A percentile compares a stretch with the other conserved stretches of the same genome.
These are phyloP conservation scores for Apiotrichum sp. DNA, from an alignment of 1,284 basidiomycete genomes.

Conservation along the genomic window DNA sequence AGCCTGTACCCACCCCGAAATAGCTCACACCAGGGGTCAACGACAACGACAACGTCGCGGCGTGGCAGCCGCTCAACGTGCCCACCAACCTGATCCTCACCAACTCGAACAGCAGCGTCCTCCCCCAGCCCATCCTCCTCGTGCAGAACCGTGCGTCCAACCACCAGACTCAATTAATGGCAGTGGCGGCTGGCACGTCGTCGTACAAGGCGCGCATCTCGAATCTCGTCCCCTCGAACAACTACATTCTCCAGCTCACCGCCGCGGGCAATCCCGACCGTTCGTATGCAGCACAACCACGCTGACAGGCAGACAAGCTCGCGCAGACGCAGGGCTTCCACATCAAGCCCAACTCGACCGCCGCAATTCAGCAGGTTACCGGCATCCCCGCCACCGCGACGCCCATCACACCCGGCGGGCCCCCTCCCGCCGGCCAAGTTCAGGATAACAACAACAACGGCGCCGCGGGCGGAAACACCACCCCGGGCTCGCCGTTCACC, in stretches of 20 bases:
- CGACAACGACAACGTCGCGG: slow-evolving; percentile 13
- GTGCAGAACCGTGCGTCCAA: slow-evolving; percentile 4
- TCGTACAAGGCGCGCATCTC: slow-evolving; percentile 4
- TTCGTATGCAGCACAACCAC: not conserved
- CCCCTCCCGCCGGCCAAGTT: not conserved
- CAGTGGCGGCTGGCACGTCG: slow-evolving; percentile 8
- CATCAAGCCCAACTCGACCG: slow-evolving; percentile 14
- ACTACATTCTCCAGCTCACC: slow-evolving; percentile 6
- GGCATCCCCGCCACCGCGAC: not conserved
- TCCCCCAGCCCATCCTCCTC: slow-evolving; percentile 4
- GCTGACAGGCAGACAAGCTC: slow-evolving; percentile 64
- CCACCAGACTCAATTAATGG: not conserved
- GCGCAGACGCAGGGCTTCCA: slow-evolving; percentile 41
- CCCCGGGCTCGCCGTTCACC: too few relatives aligned
- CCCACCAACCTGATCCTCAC: slow-evolving; percentile 10
- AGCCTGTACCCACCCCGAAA: not conserved
- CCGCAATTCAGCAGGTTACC: slow-evolving; percentile 4
- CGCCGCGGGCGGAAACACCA: too few relatives aligned
- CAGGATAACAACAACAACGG: too few relatives aligned
- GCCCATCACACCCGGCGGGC: too few relatives aligned
- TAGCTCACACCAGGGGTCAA: slow-evolving; percentile 11
- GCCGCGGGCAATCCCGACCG: slow-evolving; percentile 8
- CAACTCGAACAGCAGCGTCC: slow-evolving; percentile 4
- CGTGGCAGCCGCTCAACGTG: slow-evolving; percentile 10
- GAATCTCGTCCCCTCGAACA: slow-evolving; percentile 5